A percentile compares a stretch with the other conserved stretches of the same genome.
phyloP scores from a whole-genome alignment of 78 protist species.

The Pelomyxa schiedti region DNA sequence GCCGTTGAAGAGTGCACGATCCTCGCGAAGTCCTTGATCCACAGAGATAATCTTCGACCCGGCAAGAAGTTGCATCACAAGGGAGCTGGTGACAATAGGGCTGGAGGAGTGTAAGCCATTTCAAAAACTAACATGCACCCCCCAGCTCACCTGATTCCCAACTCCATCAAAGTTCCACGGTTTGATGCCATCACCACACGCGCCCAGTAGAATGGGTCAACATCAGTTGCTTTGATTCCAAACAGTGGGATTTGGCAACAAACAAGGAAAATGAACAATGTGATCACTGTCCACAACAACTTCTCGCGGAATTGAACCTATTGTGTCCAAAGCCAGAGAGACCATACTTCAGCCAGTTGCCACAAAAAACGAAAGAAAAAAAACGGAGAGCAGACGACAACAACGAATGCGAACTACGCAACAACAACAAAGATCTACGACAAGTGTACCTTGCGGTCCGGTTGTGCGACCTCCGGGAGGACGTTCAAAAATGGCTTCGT shows the following conservation, averaged over 20 bases:
- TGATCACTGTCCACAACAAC: conserved; percentile 89
- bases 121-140: no score
- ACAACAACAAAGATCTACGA: no score
- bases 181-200: conserved; percentile 98
- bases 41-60: conserved; percentile 95
- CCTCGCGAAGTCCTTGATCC: conserved; percentile 81
- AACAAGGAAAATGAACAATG: conserved; percentile 93
- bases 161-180: conserved; percentile 99
- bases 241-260: conserved; percentile 96
- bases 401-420: no score
- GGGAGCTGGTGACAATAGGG: conserved; percentile 94
- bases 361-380: neutral
- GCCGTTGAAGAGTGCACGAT: conserved; percentile 78
- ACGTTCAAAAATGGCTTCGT: conserved; percentile 86
- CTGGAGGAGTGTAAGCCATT: no score
- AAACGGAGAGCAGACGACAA: neutral
- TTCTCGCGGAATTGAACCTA: conserved; percentile 75
- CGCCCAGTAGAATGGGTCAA: conserved; percentile 98
- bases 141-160: no score
- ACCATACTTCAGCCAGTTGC: neutral
- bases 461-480: conserved; percentile 94
- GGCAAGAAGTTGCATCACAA: conserved; percentile 92
- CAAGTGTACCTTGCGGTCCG: conserved; percentile 73
- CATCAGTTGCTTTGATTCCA: conserved; percentile 78
- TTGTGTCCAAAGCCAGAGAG: neutral